Conservation (phyloP, 2,329 filamentous ascomycete species). For the Cytospora piceicola region DNA sequence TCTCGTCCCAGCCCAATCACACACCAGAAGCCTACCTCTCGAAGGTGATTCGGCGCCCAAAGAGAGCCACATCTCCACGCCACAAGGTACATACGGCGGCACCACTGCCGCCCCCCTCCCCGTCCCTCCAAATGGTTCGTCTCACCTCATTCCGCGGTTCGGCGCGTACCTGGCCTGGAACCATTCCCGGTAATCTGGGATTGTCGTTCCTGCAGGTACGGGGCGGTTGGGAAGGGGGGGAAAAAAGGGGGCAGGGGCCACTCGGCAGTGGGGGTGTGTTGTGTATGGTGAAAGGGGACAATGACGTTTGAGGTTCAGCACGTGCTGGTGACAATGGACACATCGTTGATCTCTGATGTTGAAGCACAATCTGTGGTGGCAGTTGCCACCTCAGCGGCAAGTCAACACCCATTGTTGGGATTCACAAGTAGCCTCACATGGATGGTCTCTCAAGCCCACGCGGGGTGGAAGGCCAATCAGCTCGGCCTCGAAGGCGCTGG, state of each 20-base stretch:
- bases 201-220: not conserved
- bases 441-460: not conserved
- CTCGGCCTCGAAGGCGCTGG: not conserved
- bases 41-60: conserved; percentile 13
- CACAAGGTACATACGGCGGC: not conserved
- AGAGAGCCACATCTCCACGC: conserved; percentile 8
- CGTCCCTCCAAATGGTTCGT: not conserved
- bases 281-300: not conserved
- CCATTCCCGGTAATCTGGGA: not conserved
- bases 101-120: not conserved
- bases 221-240: not conserved
- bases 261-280: not conserved
- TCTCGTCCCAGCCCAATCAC: conserved; percentile 9
- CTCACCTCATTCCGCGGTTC: not conserved
- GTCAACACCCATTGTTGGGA: not conserved
- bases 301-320: not conserved
- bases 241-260: not conserved
- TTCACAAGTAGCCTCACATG: not conserved
- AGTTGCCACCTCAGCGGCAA: not conserved
- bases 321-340: not conserved
- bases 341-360: not conserved
- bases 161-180: not conserved
- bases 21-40: not conserved
- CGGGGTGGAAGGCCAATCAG: not conserved
- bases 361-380: not conserved